Conservation (phyloP, 306 rosid species). For the Lathyrus tuberosus region DNA sequence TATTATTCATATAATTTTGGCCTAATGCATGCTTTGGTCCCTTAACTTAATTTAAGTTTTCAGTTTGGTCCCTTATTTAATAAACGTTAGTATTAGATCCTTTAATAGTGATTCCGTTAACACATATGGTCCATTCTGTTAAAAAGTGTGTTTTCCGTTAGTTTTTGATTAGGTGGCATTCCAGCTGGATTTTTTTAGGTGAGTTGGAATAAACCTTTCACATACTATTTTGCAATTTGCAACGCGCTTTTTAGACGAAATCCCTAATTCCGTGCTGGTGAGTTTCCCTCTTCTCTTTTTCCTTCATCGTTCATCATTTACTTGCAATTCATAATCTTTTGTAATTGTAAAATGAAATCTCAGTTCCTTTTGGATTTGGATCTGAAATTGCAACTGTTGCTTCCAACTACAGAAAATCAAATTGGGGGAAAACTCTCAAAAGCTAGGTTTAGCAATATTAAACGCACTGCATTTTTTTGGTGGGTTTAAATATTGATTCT, state of each 20-base stretch:
- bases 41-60: no score
- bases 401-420: constrained; percentile 5
- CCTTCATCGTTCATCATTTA: constrained; percentile 10
- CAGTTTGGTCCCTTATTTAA: no score
- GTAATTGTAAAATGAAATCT: background rate
- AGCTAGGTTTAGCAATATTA: constrained; percentile 19
- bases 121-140: no score
- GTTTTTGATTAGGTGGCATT: no score
- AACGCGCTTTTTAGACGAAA: background rate
- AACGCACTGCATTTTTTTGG: constrained; percentile 15
- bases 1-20: no score
- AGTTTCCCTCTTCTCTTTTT: background rate
- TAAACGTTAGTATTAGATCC: no score
- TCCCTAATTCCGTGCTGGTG: background rate
- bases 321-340: constrained; percentile 6
- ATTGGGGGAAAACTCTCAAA: background rate
- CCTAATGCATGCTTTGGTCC: no score
- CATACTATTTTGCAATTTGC: no score
- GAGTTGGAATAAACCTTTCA: no score
- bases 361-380: constrained; percentile 17
- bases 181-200: no score
- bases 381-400: constrained; percentile 24
- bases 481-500: constrained; percentile 4
- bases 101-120: no score
- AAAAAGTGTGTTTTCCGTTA: no score